phyloP scores from a whole-genome alignment of 1,284 basidiomycete genomes.

The Trichosporon inkin region DNA sequence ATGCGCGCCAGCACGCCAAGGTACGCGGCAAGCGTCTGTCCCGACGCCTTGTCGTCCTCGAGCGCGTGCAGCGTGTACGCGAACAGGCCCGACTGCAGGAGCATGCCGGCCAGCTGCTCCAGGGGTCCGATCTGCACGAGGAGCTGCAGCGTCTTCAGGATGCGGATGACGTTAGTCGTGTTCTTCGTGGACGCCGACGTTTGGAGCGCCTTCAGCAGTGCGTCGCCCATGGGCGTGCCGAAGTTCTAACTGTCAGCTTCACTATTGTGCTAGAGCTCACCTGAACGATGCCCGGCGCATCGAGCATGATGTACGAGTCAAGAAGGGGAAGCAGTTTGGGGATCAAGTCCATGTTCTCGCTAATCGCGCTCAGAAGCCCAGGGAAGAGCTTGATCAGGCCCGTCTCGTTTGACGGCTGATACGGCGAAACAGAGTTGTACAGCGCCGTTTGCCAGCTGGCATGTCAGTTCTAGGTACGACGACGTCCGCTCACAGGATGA shows the following conservation, averaged over 20 bases:
- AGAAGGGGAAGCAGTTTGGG: slow-evolving; percentile 63
- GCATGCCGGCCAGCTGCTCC: slow-evolving; percentile 30
- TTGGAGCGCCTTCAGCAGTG: slow-evolving; percentile 35
- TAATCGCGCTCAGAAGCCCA: slow-evolving; percentile 59
- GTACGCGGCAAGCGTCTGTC: slow-evolving; percentile 43
- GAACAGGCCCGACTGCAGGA: slow-evolving; percentile 45
- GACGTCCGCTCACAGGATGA: slow-evolving; percentile 54
- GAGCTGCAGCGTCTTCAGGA: slow-evolving; percentile 38
- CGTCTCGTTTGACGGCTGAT: slow-evolving; percentile 48
- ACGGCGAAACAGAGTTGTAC: slow-evolving; percentile 61
- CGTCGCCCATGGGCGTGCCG: slow-evolving; percentile 32
- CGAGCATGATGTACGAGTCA: slow-evolving; percentile 76
- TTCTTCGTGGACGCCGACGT: slow-evolving; percentile 28
- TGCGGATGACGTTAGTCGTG: slow-evolving; percentile 26
- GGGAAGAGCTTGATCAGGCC: slow-evolving; percentile 67
- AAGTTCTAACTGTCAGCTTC: slow-evolving; percentile 24
- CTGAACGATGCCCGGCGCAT: slow-evolving; percentile 63
- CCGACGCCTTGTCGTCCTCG: slow-evolving; percentile 49
- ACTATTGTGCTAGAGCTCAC: slow-evolving; percentile 50
- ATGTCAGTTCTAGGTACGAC: slow-evolving; percentile 7
- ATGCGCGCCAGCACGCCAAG: slow-evolving; percentile 43
- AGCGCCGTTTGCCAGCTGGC: slow-evolving; percentile 65
- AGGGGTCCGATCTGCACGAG: slow-evolving; percentile 37
- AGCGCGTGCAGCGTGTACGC: slow-evolving; percentile 41
- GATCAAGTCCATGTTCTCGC: slow-evolving; percentile 69